These are phyloP conservation scores for Zostera marina DNA, from an alignment of 116 monocot species.

Conservation along the genomic window DNA sequence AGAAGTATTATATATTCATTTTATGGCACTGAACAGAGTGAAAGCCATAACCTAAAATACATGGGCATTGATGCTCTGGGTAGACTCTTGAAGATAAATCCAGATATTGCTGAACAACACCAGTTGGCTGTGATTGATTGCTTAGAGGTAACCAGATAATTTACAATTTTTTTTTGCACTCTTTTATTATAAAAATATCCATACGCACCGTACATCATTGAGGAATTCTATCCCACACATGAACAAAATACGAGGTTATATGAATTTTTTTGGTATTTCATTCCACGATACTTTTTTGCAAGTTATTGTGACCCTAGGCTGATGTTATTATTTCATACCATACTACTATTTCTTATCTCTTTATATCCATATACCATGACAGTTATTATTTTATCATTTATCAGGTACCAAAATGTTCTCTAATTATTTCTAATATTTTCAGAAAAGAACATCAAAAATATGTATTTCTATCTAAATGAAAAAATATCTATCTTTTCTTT, in stretches of 20 bases:
- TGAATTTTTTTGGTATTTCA: neutral
- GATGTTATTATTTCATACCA: too few species aligned
- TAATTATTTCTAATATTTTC: too few species aligned
- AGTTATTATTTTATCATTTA: too few species aligned
- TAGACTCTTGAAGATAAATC: slow-evolving; percentile 83
- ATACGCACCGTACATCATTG: neutral
- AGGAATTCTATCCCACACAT: neutral
- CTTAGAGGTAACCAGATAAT: slow-evolving; percentile 52
- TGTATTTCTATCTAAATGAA: too few species aligned
- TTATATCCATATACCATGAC: too few species aligned
- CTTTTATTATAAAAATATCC: neutral
- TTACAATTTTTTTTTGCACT: neutral
- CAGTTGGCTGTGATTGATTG: slow-evolving; percentile 98
- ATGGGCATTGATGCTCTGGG: slow-evolving; percentile 99
- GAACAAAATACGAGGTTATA: neutral
- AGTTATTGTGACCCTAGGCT: too few species aligned
- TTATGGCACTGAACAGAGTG: slow-evolving; percentile 46
- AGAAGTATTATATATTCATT: neutral
- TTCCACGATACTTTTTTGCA: neutral
- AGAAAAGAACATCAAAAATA: too few species aligned
- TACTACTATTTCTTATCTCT: too few species aligned
- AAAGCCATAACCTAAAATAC: slow-evolving; percentile 91
- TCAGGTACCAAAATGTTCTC: too few species aligned
- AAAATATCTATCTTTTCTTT: too few species aligned
- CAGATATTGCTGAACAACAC: slow-evolving; percentile 95